Conservation (phyloP, 2,329 filamentous ascomycete species). For the Chrysoporthe deuterocubensis region DNA sequence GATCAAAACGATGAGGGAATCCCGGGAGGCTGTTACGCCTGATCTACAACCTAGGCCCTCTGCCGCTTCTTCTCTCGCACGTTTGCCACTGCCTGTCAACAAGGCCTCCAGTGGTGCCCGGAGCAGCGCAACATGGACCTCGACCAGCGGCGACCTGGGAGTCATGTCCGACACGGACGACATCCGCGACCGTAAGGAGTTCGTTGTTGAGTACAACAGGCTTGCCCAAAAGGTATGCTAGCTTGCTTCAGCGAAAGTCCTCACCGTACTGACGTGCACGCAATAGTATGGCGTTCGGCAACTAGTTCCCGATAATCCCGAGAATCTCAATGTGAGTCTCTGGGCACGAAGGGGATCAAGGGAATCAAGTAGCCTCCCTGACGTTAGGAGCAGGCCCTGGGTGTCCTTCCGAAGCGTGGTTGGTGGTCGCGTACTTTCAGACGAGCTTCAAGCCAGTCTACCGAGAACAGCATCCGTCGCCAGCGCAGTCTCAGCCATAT, state of each 20-base stretch:
- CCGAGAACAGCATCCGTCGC: constrained; percentile 42
- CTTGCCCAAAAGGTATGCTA: constrained; percentile 58
- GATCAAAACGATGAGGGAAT: constrained; percentile 17
- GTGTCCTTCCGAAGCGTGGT: constrained; percentile 20
- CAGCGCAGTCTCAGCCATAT: constrained; percentile 62
- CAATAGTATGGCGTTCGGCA: constrained; percentile 57
- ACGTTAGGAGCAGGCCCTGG: constrained; percentile 10
- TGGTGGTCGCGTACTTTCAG: constrained; percentile 38
- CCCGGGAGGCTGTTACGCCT: constrained; percentile 23
- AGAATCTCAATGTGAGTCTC: constrained; percentile 39
- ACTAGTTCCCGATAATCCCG: constrained; percentile 44
- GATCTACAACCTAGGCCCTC: constrained; percentile 28
- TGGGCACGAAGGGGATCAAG: neutral
- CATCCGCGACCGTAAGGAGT: constrained; percentile 50
- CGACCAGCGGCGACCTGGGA: constrained; percentile 57
- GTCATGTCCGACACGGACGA: constrained; percentile 52
- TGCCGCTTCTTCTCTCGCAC: constrained; percentile 20
- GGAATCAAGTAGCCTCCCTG: neutral
- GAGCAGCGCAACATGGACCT: constrained; percentile 62
- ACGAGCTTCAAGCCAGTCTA: constrained; percentile 35
- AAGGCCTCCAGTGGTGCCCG: constrained; percentile 27
- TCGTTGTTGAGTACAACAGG: constrained; percentile 63
- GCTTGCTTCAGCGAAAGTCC: neutral
- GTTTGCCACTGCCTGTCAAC: constrained; percentile 21
- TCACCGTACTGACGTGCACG: constrained; percentile 14